These are phyloP conservation scores for Saccharomyces hybrid DNA, from an alignment of 1,139 yeast genomes.

Conservation along the genomic window DNA sequence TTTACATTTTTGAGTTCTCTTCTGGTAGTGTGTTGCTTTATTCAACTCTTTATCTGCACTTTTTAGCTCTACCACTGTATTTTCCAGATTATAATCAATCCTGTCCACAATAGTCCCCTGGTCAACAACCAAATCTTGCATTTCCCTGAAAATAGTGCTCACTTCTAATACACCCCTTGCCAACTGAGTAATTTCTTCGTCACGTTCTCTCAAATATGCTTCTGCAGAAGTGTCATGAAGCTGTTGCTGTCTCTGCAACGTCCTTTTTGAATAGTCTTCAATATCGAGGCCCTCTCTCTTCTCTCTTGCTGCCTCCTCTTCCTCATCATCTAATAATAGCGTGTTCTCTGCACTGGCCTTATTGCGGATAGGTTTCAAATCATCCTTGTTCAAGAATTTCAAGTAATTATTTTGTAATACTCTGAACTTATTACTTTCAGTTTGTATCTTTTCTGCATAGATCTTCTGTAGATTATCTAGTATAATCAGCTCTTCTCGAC, in stretches of 20 bases:
- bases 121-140: conserved; percentile 86
- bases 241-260: conserved; percentile 37
- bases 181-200: conserved; percentile 77
- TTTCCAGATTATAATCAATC: conserved; percentile 82
- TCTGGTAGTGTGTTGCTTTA: conserved; percentile 74
- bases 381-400: conserved; percentile 64
- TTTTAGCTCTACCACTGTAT: conserved; percentile 67
- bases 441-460: conserved; percentile 80
- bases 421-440: conserved; percentile 66
- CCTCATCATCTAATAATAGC: conserved; percentile 35
- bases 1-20: conserved; percentile 85
- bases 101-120: conserved; percentile 92
- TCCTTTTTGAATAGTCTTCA: conserved; percentile 41
- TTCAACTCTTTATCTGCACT: conserved; percentile 71
- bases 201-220: conserved; percentile 50
- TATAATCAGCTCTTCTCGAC: conserved; percentile 51
- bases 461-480: conserved; percentile 74
- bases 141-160: conserved; percentile 85
- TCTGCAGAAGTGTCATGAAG: conserved; percentile 36
- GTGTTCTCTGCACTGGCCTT: conserved; percentile 2
- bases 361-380: conserved; percentile 37
- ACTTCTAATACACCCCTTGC: conserved; percentile 94
- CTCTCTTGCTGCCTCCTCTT: conserved; percentile 38
- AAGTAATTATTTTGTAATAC: conserved; percentile 85
- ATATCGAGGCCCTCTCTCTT: conserved; percentile 18